These are phyloP conservation scores for Geranium brycei DNA, from an alignment of 345 rosid genomes.

Conservation along the genomic window DNA sequence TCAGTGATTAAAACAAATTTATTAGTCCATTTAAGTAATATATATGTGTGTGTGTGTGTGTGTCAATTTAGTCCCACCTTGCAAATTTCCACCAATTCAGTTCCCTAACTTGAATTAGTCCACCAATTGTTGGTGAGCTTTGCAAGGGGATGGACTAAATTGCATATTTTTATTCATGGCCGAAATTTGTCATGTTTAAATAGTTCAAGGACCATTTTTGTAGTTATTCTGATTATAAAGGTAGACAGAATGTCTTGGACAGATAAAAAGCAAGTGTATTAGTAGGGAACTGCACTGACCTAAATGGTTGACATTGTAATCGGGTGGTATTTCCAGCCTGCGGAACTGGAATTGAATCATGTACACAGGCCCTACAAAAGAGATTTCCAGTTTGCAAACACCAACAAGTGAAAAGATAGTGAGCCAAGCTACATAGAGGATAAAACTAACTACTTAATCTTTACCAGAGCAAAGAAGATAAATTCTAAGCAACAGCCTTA, in stretches of 20 bases:
- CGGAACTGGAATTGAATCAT: slow-evolving; percentile 88
- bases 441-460: too few relatives aligned
- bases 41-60: too few relatives aligned
- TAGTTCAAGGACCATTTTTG: too few relatives aligned
- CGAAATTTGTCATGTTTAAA: too few relatives aligned
- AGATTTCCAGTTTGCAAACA: not conserved
- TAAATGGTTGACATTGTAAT: slow-evolving; percentile 58
- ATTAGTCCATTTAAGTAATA: too few relatives aligned
- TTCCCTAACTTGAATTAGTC: too few relatives aligned
- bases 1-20: too few relatives aligned
- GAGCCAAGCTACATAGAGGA: not conserved
- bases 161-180: too few relatives aligned
- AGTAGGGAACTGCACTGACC: slow-evolving; percentile 30
- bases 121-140: too few relatives aligned
- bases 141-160: too few relatives aligned
- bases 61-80: too few relatives aligned
- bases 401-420: not conserved
- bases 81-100: too few relatives aligned
- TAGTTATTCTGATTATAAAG: not conserved
- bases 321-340: slow-evolving; percentile 83
- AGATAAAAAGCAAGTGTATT: not conserved
- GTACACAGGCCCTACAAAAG: slow-evolving; percentile 56
- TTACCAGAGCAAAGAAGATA: not conserved
- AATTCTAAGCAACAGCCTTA: not conserved
- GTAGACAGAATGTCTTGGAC: not conserved